Evolutionary conservation across 345 rosid species (phyloP).

Genomic region (Eucalyptus rudis): DNA sequence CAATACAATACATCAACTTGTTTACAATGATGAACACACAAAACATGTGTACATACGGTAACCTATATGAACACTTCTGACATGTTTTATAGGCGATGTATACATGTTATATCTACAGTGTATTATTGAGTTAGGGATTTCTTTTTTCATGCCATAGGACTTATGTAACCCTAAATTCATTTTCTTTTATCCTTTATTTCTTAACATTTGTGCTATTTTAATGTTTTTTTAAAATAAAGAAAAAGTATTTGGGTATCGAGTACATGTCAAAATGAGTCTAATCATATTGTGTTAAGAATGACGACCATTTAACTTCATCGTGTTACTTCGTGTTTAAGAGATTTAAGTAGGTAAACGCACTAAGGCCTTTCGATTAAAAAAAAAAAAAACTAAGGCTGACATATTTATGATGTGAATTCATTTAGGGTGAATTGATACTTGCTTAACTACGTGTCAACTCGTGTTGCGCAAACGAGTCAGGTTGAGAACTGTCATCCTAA

Average conservation of each 20-base stretch:
- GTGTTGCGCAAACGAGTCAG: not conserved
- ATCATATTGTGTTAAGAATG: not conserved
- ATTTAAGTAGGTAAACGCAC: not conserved
- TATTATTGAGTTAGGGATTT: not conserved
- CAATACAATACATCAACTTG: not conserved
- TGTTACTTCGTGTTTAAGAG: not conserved
- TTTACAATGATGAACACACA: not conserved
- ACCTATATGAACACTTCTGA: not conserved
- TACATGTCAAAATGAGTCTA: not conserved
- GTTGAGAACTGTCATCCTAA: not conserved
- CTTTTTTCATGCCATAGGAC: not conserved
- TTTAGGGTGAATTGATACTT: not conserved
- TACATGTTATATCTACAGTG: not conserved
- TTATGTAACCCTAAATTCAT: not conserved
- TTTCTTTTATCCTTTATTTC: not conserved
- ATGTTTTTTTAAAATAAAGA: not conserved
- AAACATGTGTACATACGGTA: accelerated
- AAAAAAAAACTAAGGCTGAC: no score
- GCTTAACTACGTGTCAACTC: not conserved
- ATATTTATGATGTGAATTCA: not conserved
- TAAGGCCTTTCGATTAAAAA: not conserved
- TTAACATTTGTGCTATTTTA: not conserved
- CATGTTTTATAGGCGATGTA: not conserved
- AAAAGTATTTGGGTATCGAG: not conserved
- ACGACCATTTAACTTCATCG: not conserved